phyloP scores from a whole-genome alignment of 2,329 filamentous ascomycete genomes.

The Boeremia exigua region DNA sequence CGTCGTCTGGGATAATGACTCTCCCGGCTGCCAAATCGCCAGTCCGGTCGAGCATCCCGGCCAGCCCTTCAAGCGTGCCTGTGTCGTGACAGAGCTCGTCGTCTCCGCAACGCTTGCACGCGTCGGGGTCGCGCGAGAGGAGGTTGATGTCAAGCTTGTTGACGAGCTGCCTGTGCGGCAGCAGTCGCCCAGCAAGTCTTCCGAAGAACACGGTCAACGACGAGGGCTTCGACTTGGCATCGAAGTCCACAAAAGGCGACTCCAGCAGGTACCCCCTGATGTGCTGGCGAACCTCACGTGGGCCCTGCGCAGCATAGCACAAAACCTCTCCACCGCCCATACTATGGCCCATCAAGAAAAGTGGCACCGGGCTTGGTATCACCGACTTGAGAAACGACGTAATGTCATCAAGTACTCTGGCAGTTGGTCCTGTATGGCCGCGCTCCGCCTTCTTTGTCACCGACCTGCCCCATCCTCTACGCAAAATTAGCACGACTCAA shows the following conservation, averaged over 20 bases:
- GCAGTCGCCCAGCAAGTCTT: constrained; percentile 68
- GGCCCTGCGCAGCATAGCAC: constrained; percentile 59
- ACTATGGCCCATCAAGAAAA: constrained; percentile 88
- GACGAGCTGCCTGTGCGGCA: constrained; percentile 72
- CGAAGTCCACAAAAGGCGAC: constrained; percentile 78
- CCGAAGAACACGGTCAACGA: constrained; percentile 69
- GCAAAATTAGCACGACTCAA: constrained; percentile 13
- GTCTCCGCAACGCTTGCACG: constrained; percentile 64
- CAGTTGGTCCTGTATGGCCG: constrained; percentile 77
- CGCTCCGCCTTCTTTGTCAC: constrained; percentile 66
- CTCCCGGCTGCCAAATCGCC: constrained; percentile 64
- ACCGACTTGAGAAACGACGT: constrained; percentile 73
- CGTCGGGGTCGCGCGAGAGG: constrained; percentile 70
- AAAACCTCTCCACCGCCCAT: constrained; percentile 87
- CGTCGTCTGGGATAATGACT: constrained; percentile 51
- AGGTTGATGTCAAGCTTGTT: constrained; percentile 69
- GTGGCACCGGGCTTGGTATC: constrained; percentile 60
- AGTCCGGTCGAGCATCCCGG: constrained; percentile 78
- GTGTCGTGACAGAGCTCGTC: constrained; percentile 81
- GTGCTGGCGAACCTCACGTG: constrained; percentile 59
- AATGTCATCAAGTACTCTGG: constrained; percentile 76
- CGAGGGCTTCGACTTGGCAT: constrained; percentile 68
- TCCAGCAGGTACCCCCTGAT: constrained; percentile 78
- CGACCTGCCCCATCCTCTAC: constrained; percentile 80
- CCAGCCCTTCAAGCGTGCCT: constrained; percentile 82